Evolutionary conservation across 1,139 yeast genomes (phyloP).

Genomic region (Lipomyces yarrowii): DNA sequence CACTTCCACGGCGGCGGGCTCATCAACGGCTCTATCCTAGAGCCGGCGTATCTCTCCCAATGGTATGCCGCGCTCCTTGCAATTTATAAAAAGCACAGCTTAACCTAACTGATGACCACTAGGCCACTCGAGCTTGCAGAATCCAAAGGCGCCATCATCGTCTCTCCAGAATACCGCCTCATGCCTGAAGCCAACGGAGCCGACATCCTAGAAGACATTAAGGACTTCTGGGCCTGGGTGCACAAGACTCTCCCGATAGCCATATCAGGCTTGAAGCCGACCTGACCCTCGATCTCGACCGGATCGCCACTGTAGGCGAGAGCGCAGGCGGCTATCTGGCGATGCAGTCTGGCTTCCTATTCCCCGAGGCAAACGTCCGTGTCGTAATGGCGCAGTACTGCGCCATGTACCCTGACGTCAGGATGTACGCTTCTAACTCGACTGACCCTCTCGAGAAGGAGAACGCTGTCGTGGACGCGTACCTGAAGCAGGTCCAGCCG

Average conservation of each 20-base stretch:
- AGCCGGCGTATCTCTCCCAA: neutral
- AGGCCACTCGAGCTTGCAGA: conserved; percentile 4
- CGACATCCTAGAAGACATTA: conserved; percentile 5
- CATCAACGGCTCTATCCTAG: neutral
- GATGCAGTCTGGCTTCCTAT: neutral
- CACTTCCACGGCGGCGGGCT: conserved; percentile 7
- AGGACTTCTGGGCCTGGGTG: conserved; percentile 9
- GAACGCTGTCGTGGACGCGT: neutral
- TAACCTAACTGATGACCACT: neutral
- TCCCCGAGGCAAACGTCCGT: neutral
- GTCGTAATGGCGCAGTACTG: neutral
- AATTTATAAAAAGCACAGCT: neutral
- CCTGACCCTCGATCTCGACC: conserved; percentile 1
- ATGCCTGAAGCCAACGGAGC: conserved; percentile 9
- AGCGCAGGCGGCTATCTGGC: conserved; percentile 12
- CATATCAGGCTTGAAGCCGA: neutral
- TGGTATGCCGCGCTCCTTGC: neutral
- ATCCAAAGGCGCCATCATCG: conserved; percentile 1
- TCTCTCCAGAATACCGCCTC: conserved; percentile 8
- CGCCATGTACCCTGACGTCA: neutral
- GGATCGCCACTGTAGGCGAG: neutral
- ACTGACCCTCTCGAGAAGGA: neutral
- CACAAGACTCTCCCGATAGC: neutral
- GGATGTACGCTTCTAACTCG: neutral
- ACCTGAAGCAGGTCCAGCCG: neutral